Conservation (phyloP, 1,284 basidiomycete species). For the Malassezia nana region DNA sequence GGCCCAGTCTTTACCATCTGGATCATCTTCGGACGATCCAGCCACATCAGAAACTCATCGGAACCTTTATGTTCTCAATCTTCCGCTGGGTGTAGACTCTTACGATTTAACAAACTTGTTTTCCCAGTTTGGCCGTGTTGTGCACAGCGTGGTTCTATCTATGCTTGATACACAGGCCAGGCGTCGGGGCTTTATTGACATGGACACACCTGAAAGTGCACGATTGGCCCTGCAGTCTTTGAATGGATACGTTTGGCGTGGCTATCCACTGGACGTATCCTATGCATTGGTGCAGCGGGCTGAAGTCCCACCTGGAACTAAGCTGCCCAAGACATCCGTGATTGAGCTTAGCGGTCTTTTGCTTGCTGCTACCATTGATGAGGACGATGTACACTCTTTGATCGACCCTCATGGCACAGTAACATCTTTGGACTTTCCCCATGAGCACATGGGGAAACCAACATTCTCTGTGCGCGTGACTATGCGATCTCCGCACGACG, state of each 20-base stretch:
- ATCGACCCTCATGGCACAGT: slow-evolving; percentile 18
- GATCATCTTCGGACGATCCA: neutral
- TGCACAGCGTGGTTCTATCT: slow-evolving; percentile 45
- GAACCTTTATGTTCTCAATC: slow-evolving; percentile 45
- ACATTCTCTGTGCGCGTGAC: slow-evolving; percentile 5
- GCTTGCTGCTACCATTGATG: slow-evolving; percentile 20
- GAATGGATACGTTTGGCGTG: slow-evolving; percentile 37
- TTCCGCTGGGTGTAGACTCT: slow-evolving; percentile 41
- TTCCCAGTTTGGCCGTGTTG: slow-evolving; percentile 28
- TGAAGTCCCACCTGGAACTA: neutral
- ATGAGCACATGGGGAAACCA: neutral
- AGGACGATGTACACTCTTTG: slow-evolving; percentile 18
- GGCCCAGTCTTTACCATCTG: neutral
- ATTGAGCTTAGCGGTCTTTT: slow-evolving; percentile 20
- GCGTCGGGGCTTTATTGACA: slow-evolving; percentile 45
- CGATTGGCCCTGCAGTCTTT: slow-evolving; percentile 31
- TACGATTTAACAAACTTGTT: slow-evolving; percentile 37
- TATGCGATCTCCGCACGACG: neutral
- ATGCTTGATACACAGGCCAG: slow-evolving; percentile 45
- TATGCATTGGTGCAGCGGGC: slow-evolving; percentile 44
- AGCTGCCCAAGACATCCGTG: slow-evolving; percentile 2
- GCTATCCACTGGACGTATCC: slow-evolving; percentile 46
- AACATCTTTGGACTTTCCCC: neutral
- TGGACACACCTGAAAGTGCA: slow-evolving; percentile 32
- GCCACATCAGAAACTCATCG: slow-evolving; percentile 11